These are phyloP conservation scores for Neltuma alba DNA, from an alignment of 306 rosid species.

Conservation along the genomic window DNA sequence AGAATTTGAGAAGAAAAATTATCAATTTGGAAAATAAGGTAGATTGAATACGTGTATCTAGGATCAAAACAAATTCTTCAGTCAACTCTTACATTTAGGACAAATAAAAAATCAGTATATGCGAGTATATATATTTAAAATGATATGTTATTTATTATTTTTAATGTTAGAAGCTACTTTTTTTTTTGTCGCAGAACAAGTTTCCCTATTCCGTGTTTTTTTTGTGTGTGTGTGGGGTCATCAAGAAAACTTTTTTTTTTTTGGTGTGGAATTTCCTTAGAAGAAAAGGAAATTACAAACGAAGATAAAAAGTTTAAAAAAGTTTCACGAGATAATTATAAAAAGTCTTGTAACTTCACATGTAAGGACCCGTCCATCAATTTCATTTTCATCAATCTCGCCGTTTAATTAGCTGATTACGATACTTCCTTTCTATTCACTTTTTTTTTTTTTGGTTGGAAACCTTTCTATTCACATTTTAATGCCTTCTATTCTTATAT, in stretches of 20 bases:
- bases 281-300: not conserved
- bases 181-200: too few species aligned
- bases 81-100: too few species aligned
- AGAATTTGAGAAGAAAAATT: too few species aligned
- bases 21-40: too few species aligned
- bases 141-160: too few species aligned
- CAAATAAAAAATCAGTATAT: too few species aligned
- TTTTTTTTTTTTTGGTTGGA: too few species aligned
- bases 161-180: too few species aligned
- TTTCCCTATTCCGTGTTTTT: not conserved
- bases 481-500: too few species aligned
- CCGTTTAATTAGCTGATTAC: conserved; percentile 50
- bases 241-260: not conserved
- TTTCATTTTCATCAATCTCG: conserved; percentile 51
- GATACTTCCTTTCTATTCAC: not conserved
- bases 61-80: too few species aligned
- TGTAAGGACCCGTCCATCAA: conserved; percentile 41
- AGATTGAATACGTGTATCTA: too few species aligned
- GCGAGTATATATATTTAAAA: too few species aligned
- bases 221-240: not conserved
- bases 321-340: not conserved
- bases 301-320: not conserved
- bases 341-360: conserved; percentile 41
- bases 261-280: not conserved
- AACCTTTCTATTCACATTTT: not conserved